Base-by-base conservation (phyloP, 495 filamentous ascomycete species). In the Hypoxylon perforatum region DNA sequence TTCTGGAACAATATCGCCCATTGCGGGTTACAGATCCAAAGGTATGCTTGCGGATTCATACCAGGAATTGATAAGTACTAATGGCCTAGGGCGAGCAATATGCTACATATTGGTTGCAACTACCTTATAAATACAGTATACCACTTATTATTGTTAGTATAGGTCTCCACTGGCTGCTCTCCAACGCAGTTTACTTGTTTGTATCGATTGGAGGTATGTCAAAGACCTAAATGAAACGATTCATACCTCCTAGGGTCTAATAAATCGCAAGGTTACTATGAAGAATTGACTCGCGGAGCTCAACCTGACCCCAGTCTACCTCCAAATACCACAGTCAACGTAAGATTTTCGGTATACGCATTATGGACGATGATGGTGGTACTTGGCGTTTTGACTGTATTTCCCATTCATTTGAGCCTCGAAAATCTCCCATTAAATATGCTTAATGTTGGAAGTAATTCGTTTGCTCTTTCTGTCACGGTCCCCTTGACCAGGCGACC, bases 1-100 rank as follows among this genome's bases (percentile, higher is more conserved):
- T 61, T 21, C 49, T 49, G 15, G 17, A 62, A 45, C 14, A 56
- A 0, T 74, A 73, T 15, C 78, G 78, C 44, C 51, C 71, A 0
- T 73, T 87, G 0, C 76, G 86, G 5, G 82, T 87, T 4, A 82
- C 83, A 0, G 63, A 69, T 10, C 81, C 83, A 0, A 56, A 72
- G n/a, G n/a, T 42, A 65, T 65, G 30, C n/a, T n/a, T n/a, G 19
- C 58, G n/a, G n/a, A n/a, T n/a, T n/a, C n/a, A n/a, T n/a, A n/a
- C n/a, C n/a, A n/a, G n/a, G n/a, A n/a, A n/a, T n/a, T 10, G n/a
- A n/a, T 21, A 17, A 3, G 21, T 38, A 25, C 51, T 57, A 8
- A 65, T n/a, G 10, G 12, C 28, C 3, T 15, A 67, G 38, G 76
- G 76, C 1, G 55, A 59, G 2, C 80, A 85, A 57, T 67, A 75